Evolutionary conservation across 345 rosid genomes (phyloP), one percentile per base, ranked within the genome.

Genomic region (Linum trigynum): DNA sequence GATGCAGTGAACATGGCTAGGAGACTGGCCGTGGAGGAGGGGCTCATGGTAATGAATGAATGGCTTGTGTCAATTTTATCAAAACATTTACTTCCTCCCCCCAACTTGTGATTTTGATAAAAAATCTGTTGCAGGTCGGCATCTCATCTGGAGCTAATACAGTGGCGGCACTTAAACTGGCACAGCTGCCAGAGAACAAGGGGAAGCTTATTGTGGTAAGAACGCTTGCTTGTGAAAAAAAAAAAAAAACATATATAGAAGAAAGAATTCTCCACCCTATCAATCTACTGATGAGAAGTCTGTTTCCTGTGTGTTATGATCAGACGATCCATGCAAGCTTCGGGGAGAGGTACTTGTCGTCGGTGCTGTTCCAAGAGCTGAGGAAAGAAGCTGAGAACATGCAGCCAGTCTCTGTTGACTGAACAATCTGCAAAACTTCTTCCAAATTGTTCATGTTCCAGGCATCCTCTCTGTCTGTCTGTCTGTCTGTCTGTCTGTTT

Each of bases 121-220:
- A 8, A 3, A 39, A 68, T 69, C 60, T 57, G 64, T 11, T 1
- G 72, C 60, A 92, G 97, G 98, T 94, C 64, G 99, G 99, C 55
- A 94, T 94, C 72, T 90, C 97, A 38, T 94, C 97, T 0, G 99
- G 97, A 55, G 97, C 96, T 62, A 94, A 94, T 62, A 88, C 99
- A 0, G 89, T 94, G 37, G 97, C 97, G 9, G 96, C 97, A 3
- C 77, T 94, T 41, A 75, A 74, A 60, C 89, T 94, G 7, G 97
- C 97, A 5, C 79, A 77, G 55, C 80, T 83, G 96, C 97, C 96
- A 0, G 97, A 94, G 79, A 94, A 94, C 73, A 85, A 73, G 79
- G 99, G 99, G 71, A 94, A 90, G 77, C 90, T 94, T 69, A 90
- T 94, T 73, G 95, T 88, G 95, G 97, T 94, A 86, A 79, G 80